Base-by-base conservation (phyloP, 2,329 filamentous ascomycete genomes). In the Mycosphaerella arachidis region DNA sequence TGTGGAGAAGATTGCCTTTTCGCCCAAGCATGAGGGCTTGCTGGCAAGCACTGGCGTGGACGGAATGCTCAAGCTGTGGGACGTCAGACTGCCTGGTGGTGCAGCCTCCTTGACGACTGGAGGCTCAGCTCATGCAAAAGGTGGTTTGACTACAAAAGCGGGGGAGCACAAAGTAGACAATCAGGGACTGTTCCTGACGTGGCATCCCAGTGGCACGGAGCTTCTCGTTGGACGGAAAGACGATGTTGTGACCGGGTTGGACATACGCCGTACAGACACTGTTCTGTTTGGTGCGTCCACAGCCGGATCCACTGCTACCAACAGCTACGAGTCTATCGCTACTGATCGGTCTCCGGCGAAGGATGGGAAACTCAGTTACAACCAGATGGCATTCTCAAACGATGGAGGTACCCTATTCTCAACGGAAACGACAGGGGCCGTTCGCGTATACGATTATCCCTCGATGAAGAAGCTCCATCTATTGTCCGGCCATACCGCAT, bases 1-100 rank as follows among this genome's bases (percentile, higher is more conserved):
- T 29, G 86, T 92, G 50, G 89, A 92, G 71, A 88, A 88, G 70
- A 86, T 93, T 1, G 87, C 86, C 1, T 93, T 91, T 75, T 90
- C 91, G 70, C 90, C 90, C 0, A 82, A 83, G 60, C 89, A 87
- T 71, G 90, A 93, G 71, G 86, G 87, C 4, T 87, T 92, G 75
- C 79, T 93, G 8, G 90, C 87, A 66, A 91, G 87, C 71, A 82
- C 90, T 56, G 89, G 87, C 65, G 83, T 79, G 48, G 90, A 93
- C 70, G 90, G 90, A 1, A 83, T 87, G 33, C 86, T 90, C 62
- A 86, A 88, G 71, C 86, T 93, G 67, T 93, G 90, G 90, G 90
- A 93, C 70, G 88, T 92, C 12, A 81, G 89, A 67, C 62, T 70
- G 31, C 70, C 88, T 86, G 48, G 81, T 84, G 70, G 68, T 29